Conservation (phyloP, 495 filamentous ascomycete species). For the Aspergillus sparsus region DNA sequence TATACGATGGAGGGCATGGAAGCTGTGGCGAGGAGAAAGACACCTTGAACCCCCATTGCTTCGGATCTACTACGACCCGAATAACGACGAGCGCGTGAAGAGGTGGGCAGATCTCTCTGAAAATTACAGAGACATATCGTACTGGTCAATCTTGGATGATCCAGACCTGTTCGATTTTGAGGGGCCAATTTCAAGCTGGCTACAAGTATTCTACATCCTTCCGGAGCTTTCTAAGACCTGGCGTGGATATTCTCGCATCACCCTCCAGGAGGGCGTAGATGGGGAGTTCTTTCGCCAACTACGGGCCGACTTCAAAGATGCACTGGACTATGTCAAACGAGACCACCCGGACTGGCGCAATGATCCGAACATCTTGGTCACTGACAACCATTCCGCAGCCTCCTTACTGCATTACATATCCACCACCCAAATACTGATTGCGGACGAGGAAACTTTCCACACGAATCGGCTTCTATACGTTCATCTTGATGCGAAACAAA, state of each 20-base stretch:
- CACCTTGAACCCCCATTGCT: neutral
- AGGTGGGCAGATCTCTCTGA: conserved; percentile 3
- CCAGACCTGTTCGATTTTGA: conserved; percentile 4
- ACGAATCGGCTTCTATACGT: neutral
- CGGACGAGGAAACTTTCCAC: conserved; percentile 6
- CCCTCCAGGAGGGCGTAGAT: neutral
- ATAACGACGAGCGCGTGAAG: neutral
- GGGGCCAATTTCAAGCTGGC: conserved; percentile 6
- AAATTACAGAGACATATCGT: neutral
- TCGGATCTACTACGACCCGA: conserved; percentile 8
- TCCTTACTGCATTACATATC: neutral
- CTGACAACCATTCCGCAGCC: neutral
- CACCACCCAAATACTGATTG: neutral
- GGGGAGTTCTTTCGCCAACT: too few relatives aligned
- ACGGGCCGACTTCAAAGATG: neutral
- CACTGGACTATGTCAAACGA: neutral
- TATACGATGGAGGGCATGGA: conserved; percentile 10
- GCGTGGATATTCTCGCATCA: neutral
- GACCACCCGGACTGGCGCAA: neutral
- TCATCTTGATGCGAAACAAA: conserved; percentile 5
- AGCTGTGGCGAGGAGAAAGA: neutral
- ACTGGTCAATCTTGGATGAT: conserved; percentile 9
- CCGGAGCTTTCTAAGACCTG: neutral
- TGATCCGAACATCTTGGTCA: conserved; percentile 3
- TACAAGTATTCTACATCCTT: conserved; percentile 1